A percentile compares a stretch with the other conserved stretches of the same genome.
phyloP scores from a whole-genome alignment of 2,329 filamentous ascomycete species.

The Nigrospora sphaerica region DNA sequence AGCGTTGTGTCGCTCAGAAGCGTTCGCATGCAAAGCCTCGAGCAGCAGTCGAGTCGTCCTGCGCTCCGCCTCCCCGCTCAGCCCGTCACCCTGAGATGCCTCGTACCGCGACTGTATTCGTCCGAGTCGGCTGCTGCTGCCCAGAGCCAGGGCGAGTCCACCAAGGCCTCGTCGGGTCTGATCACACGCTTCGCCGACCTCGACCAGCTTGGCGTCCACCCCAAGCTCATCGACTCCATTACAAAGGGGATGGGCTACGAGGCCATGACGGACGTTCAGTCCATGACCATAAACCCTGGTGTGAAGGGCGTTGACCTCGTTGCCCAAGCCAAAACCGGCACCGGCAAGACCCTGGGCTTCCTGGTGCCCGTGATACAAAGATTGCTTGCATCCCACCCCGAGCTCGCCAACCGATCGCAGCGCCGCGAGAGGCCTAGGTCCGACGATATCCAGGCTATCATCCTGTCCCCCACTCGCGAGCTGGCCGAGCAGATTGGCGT shows the following conservation, averaged over 20 bases:
- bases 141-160: neutral
- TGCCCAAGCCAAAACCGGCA: slow-evolving; percentile 93
- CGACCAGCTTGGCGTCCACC: slow-evolving; percentile 45
- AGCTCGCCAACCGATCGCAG: slow-evolving; percentile 42
- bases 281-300: slow-evolving; percentile 72
- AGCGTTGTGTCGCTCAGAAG: slow-evolving; percentile 2
- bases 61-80: neutral
- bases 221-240: slow-evolving; percentile 60
- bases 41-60: neutral
- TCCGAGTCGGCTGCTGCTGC: slow-evolving; percentile 1
- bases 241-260: slow-evolving; percentile 67
- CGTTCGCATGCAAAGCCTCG: slow-evolving; percentile 4
- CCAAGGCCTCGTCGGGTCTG: slow-evolving; percentile 11
- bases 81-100: neutral
- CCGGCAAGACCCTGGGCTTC: slow-evolving; percentile 94
- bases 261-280: slow-evolving; percentile 89
- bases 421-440: slow-evolving; percentile 27
- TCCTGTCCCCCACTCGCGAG: slow-evolving; percentile 75
- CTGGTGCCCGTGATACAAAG: slow-evolving; percentile 78
- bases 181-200: slow-evolving; percentile 39
- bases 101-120: slow-evolving; percentile 5
- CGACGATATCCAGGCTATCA: slow-evolving; percentile 59
- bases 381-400: slow-evolving; percentile 59
- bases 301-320: slow-evolving; percentile 77
- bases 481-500: slow-evolving; percentile 73